Base-by-base conservation (phyloP, 2,329 filamentous ascomycete species). In the Hymenoscyphus occultus region DNA sequence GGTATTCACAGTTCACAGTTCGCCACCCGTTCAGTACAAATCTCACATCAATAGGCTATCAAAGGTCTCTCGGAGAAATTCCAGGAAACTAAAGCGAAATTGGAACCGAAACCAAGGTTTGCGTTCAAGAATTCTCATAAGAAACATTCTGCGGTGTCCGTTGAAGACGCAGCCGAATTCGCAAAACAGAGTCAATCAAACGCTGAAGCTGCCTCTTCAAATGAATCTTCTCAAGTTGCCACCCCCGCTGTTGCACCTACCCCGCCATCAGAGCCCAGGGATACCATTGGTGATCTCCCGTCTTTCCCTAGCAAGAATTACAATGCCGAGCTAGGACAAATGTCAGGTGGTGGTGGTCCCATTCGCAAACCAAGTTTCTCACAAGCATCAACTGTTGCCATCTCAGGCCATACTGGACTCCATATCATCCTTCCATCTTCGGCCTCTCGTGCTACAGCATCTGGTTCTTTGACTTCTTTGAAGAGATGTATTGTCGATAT, bases 11-110 rank as follows among this genome's bases (percentile, higher is more conserved):
- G 59, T 13, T 61, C 51, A 14, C 58, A 12, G 3, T 16, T 48
- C 3, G 2, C 42, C 2, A n/a, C 12, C 19, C 32, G 22, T 42
- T 7, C 12, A 7, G 7, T 58, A 31, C 19, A 0, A 12, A 9
- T 35, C 51, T 60, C n/a, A 59, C 6, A 56, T 59, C 32, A 51
- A 71, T 71, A 92, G 86, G 86, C 90, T 28, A 87, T 97, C 77
- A 96, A 95, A 80, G 84, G 84, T 16, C 81, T 97, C 14, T 89
- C 89, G 19, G 91, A 94, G 64, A 92, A 90, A 73, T 82, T 97
- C 31, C 88, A 90, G 71, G 84, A 88, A 65, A 88, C 86, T 7
- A 85, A 88, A 16, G 83, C 86, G 48, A 84, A 83, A 28, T 84
- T 92, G 62, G 86, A 86, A 0, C 92, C 93, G 7, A 90, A 89